These are phyloP conservation scores for Schizosaccharomyces cryophilus DNA, from an alignment of 805 yeast species.

Conservation along the genomic window DNA sequence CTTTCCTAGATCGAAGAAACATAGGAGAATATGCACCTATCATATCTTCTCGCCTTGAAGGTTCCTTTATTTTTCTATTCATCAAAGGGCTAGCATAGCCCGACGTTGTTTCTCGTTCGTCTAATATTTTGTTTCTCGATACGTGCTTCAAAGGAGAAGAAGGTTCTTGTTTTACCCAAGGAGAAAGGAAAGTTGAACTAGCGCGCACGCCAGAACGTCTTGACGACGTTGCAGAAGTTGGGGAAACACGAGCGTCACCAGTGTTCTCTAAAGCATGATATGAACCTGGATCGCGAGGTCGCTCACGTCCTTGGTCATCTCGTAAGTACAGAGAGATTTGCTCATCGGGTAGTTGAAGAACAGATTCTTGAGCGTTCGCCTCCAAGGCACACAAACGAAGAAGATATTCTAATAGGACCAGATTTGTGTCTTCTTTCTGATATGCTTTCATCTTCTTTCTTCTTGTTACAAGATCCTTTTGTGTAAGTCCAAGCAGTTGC, in stretches of 20 bases:
- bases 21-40: too few relatives aligned
- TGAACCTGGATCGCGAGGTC: neutral
- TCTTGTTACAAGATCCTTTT: too few relatives aligned
- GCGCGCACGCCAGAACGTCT: neutral
- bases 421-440: neutral
- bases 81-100: too few relatives aligned
- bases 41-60: too few relatives aligned
- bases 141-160: neutral
- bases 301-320: slow-evolving; percentile 21
- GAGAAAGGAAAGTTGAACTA: neutral
- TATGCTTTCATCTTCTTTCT: neutral
- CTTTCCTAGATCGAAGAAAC: too few relatives aligned
- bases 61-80: too few relatives aligned
- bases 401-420: slow-evolving; percentile 40
- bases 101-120: too few relatives aligned
- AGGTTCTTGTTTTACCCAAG: neutral
- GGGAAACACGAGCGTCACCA: neutral
- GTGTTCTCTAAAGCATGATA: neutral
- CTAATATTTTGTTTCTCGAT: too few relatives aligned
- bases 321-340: slow-evolving; percentile 32
- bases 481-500: neutral
- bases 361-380: slow-evolving; percentile 28
- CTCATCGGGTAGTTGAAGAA: slow-evolving; percentile 39
- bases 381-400: slow-evolving; percentile 37
- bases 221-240: neutral